phyloP scores from a whole-genome alignment of 306 rosid genomes.

The Alnus rubra region DNA sequence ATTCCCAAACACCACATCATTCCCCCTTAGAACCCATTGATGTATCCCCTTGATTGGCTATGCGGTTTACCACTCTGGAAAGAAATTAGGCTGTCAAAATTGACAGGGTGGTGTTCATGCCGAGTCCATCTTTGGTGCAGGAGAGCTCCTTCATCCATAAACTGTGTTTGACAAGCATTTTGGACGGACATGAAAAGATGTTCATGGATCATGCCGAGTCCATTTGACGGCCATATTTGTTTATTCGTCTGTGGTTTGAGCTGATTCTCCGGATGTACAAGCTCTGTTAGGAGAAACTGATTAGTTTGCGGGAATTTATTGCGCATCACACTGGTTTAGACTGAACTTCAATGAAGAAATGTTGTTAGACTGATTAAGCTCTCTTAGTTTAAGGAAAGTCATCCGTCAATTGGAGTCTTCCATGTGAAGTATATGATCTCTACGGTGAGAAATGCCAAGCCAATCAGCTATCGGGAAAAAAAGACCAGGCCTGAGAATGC shows the following conservation, averaged over 20 bases:
- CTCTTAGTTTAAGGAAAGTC: background rate
- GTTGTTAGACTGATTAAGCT: background rate
- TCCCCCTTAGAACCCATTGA: conserved; percentile 42
- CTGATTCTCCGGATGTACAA: background rate
- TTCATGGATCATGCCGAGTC: background rate
- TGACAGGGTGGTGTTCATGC: background rate
- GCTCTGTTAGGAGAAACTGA: background rate
- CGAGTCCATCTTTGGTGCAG: background rate
- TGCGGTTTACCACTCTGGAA: conserved; percentile 11
- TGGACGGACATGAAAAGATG: background rate
- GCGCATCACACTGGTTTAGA: background rate
- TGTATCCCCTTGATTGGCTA: conserved; percentile 52
- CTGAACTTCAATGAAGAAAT: no score
- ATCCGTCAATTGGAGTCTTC: background rate
- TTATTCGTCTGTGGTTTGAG: background rate
- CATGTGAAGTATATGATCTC: background rate
- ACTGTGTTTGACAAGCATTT: background rate
- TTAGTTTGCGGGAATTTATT: no score
- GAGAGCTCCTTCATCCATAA: background rate
- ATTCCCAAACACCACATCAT: conserved; percentile 29
- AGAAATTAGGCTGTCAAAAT: conserved; percentile 18
- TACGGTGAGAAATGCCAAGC: background rate
- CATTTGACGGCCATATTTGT: background rate
- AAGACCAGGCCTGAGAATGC: background rate
- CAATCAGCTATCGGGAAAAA: background rate